These are phyloP conservation scores for Backusella mclennaniae DNA, from an alignment of 192 early-diverging fungal genomes.

Conservation along the genomic window DNA sequence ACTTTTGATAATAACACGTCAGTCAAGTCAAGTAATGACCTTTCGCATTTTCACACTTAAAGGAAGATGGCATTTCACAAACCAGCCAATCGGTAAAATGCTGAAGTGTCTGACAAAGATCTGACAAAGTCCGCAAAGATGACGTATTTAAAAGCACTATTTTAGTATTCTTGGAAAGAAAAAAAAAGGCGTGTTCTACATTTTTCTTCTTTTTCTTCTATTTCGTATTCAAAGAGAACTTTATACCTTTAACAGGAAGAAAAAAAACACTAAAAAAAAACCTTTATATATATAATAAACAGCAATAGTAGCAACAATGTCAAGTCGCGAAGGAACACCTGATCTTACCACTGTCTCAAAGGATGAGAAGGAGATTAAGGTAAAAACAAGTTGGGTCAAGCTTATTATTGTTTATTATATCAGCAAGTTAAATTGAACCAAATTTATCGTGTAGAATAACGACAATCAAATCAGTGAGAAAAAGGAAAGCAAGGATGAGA, in stretches of 20 bases:
- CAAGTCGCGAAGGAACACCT: conserved; percentile 9
- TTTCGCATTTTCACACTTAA: background rate
- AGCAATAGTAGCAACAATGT: background rate
- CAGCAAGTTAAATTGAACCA: background rate
- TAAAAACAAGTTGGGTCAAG: background rate
- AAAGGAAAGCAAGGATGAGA: conserved; percentile 1
- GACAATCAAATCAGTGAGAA: background rate
- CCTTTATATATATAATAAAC: background rate
- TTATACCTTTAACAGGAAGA: background rate
- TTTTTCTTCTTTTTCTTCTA: conserved; percentile 1
- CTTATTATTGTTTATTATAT: background rate
- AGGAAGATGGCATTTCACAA: background rate
- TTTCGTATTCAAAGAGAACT: background rate
- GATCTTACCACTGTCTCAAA: background rate
- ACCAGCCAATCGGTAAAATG: background rate
- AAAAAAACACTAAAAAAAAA: background rate
- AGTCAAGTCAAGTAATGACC: background rate
- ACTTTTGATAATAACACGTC: too few species aligned
- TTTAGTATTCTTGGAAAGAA: background rate
- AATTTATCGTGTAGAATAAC: background rate
- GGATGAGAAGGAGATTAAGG: conserved; percentile 9
- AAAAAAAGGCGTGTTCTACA: background rate
- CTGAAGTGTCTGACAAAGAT: background rate
- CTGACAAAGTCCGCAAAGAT: background rate
- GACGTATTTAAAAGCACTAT: background rate